Conservation (phyloP, 495 filamentous ascomycete genomes). For the Penicillium simplicissimum region DNA sequence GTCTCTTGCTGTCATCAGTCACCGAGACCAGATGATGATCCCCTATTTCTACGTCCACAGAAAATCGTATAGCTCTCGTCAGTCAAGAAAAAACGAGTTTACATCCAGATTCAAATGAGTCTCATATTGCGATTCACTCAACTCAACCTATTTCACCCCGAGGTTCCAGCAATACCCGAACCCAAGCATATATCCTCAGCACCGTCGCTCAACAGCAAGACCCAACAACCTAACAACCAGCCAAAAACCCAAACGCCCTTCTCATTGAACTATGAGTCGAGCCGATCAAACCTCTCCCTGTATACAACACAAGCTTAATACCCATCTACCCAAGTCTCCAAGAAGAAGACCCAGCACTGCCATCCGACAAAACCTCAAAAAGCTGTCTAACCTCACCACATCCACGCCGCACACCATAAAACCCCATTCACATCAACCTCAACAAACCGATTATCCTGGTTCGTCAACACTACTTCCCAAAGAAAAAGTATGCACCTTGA, state of each 20-base stretch:
- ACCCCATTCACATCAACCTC: neutral
- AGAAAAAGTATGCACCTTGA: constrained; percentile 10
- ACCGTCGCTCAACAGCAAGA: no score
- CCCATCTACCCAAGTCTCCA: no score
- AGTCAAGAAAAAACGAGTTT: neutral
- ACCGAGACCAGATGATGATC: neutral
- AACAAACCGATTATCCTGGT: constrained; percentile 18
- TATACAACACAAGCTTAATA: neutral
- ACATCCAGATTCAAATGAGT: no score
- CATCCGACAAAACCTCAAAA: constrained; percentile 3
- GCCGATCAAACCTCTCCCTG: neutral
- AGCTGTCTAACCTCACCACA: constrained; percentile 17
- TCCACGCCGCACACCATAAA: neutral
- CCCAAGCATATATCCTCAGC: no score
- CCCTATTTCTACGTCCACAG: neutral
- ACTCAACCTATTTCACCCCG: no score
- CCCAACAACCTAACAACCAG: neutral
- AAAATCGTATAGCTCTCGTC: neutral
- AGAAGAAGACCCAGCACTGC: no score
- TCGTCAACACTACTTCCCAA: constrained; percentile 16
- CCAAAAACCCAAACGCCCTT: neutral
- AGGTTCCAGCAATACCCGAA: no score
- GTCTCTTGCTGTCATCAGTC: neutral
- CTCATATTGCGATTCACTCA: no score
- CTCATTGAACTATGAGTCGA: neutral